Conservation (phyloP, 148 eudicot species). For the Suaeda aralocaspica region DNA sequence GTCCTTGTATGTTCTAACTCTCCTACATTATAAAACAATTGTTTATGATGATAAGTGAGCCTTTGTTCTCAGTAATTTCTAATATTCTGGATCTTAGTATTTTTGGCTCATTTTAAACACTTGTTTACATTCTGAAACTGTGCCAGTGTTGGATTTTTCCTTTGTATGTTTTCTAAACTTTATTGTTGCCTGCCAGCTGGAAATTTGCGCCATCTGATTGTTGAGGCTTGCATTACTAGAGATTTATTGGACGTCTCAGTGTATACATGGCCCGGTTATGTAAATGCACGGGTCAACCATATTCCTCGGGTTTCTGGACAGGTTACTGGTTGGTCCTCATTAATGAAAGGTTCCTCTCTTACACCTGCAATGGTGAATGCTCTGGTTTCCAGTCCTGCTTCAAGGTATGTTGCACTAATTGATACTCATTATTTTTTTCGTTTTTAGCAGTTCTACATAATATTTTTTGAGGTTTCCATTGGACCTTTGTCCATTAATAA, state of each 20-base stretch:
- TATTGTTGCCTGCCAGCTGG: slow-evolving; percentile 61
- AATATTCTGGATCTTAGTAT: too few species aligned
- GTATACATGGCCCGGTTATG: slow-evolving; percentile 88
- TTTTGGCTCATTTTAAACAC: too few species aligned
- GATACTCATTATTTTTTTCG: too few species aligned
- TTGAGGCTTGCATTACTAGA: slow-evolving; percentile 93
- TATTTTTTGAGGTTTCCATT: too few species aligned
- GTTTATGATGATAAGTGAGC: too few species aligned
- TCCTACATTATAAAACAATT: too few species aligned
- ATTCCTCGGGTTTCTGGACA: slow-evolving; percentile 77
- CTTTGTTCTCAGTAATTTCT: too few species aligned
- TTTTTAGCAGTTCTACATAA: too few species aligned
- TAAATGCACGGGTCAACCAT: slow-evolving; percentile 73
- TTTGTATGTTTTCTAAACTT: slow-evolving; percentile 6
- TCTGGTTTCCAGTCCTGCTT: slow-evolving; percentile 80
- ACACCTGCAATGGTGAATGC: slow-evolving; percentile 61
- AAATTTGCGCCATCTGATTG: slow-evolving; percentile 82
- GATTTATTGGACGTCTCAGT: slow-evolving; percentile 81
- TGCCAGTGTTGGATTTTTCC: background rate
- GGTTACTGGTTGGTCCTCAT: slow-evolving; percentile 75
- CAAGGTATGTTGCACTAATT: slow-evolving; percentile 54
- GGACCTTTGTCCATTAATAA: too few species aligned
- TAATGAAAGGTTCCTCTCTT: slow-evolving; percentile 81
- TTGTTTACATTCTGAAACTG: too few species aligned
- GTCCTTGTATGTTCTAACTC: too few species aligned